Conservation (phyloP, 2,329 filamentous ascomycete genomes). For the Neopestalotiopsis sp. region DNA sequence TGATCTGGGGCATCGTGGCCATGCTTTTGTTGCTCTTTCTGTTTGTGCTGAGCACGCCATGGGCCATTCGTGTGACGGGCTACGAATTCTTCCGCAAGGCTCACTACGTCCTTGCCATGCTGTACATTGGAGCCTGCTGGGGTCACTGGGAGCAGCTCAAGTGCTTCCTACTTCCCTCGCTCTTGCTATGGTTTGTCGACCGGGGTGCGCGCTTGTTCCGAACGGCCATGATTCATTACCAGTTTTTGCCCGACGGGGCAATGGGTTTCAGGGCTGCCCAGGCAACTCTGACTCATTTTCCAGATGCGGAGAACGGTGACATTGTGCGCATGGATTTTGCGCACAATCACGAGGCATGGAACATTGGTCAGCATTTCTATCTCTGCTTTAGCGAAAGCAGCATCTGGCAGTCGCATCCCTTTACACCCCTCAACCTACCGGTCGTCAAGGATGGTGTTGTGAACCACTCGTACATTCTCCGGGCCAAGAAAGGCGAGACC, state of each 20-base stretch:
- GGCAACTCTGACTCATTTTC: conserved; percentile 57
- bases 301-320: conserved; percentile 61
- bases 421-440: conserved; percentile 66
- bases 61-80: conserved; percentile 68
- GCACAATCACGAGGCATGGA: conserved; percentile 65
- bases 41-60: conserved; percentile 61
- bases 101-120: conserved; percentile 74
- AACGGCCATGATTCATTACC: conserved; percentile 65
- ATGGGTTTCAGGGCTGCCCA: conserved; percentile 61
- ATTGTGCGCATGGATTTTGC: conserved; percentile 70
- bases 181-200: conserved; percentile 70
- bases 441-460: conserved; percentile 43
- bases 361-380: conserved; percentile 74
- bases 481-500: conserved; percentile 65
- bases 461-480: conserved; percentile 61
- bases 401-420: conserved; percentile 76
- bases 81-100: conserved; percentile 80
- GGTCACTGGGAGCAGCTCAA: conserved; percentile 73
- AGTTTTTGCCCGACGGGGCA: conserved; percentile 47
- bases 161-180: conserved; percentile 70
- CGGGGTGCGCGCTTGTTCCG: conserved; percentile 63
- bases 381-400: conserved; percentile 69
- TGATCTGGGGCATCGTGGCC: conserved; percentile 75
- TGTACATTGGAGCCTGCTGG: conserved; percentile 79
- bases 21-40: conserved; percentile 67